phyloP scores from a whole-genome alignment of 2,329 filamentous ascomycete genomes.

The Coniella vitis region DNA sequence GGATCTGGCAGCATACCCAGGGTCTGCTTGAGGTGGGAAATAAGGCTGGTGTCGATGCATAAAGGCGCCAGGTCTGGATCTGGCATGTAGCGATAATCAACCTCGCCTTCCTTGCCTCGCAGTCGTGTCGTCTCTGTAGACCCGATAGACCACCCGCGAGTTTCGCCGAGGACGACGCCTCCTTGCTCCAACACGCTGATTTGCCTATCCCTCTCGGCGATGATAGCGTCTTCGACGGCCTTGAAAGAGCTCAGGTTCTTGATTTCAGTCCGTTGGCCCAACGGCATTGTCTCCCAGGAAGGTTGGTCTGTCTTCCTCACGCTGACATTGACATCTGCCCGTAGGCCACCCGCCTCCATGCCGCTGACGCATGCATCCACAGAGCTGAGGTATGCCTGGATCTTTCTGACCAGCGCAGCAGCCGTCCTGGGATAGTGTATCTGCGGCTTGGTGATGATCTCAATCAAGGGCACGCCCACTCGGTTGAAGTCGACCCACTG shows the following conservation, averaged over 20 bases:
- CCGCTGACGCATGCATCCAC: constrained; percentile 83
- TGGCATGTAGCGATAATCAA: constrained; percentile 98
- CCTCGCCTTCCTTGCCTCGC: constrained; percentile 90
- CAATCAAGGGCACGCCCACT: constrained; percentile 82
- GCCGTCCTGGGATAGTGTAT: constrained; percentile 84
- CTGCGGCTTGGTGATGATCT: constrained; percentile 88
- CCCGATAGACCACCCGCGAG: constrained; percentile 85
- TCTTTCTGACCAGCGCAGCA: constrained; percentile 80
- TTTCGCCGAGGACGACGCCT: constrained; percentile 73
- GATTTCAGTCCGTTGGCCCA: constrained; percentile 91
- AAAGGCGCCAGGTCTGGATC: constrained; percentile 85
- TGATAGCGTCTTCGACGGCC: constrained; percentile 88
- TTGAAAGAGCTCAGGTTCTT: constrained; percentile 96
- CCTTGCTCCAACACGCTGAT: constrained; percentile 73
- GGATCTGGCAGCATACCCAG: constrained; percentile 69
- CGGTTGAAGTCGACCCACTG: constrained; percentile 91
- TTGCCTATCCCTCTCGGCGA: constrained; percentile 84
- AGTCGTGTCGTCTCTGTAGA: constrained; percentile 73
- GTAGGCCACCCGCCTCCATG: constrained; percentile 86
- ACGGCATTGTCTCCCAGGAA: constrained; percentile 21
- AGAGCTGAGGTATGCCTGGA: constrained; percentile 71
- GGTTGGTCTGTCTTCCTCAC: constrained; percentile 54
- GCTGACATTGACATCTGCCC: constrained; percentile 94
- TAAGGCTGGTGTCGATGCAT: constrained; percentile 63
- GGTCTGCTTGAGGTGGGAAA: constrained; percentile 54